A percentile compares a stretch with the other conserved stretches of the same genome.
These are phyloP conservation scores for Podospora didyma DNA, from an alignment of 495 filamentous ascomycete species.

Conservation along the genomic window DNA sequence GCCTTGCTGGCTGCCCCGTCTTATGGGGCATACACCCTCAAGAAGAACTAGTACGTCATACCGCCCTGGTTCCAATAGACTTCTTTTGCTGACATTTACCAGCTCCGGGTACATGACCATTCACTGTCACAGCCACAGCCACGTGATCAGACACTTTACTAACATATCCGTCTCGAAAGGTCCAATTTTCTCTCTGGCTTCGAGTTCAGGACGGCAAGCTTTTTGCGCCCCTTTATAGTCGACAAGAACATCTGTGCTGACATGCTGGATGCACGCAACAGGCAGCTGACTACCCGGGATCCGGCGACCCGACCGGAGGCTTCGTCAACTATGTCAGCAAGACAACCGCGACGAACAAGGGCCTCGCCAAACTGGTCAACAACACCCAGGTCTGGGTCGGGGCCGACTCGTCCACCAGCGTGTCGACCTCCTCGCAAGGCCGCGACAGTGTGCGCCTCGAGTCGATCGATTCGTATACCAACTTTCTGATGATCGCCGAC, in stretches of 20 bases:
- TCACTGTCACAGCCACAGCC: too few species aligned
- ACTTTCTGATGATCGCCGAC: constrained; percentile 64
- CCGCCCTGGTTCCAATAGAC: too few species aligned
- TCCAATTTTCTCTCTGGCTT: constrained; percentile 20
- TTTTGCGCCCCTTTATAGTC: background rate
- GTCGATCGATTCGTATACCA: constrained; percentile 56
- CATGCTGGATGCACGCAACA: background rate
- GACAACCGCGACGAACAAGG: constrained; percentile 39
- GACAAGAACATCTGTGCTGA: background rate
- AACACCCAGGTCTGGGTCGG: constrained; percentile 45
- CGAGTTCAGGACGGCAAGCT: constrained; percentile 19
- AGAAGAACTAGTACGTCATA: constrained; percentile 15
- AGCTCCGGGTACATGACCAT: too few species aligned
- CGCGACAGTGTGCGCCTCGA: constrained; percentile 62
- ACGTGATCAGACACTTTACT: too few species aligned
- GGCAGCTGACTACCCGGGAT: constrained; percentile 16
- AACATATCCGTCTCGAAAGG: background rate
- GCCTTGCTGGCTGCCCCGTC: background rate
- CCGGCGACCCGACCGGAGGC: constrained; percentile 53
- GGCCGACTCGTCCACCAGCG: constrained; percentile 35
- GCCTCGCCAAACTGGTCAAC: constrained; percentile 44
- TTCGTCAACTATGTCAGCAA: constrained; percentile 56
- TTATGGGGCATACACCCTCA: constrained; percentile 8
- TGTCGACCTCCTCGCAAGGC: constrained; percentile 39
- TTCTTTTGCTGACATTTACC: too few species aligned